Percentiles rank a stretch among this genome's conserved stretches.
Conservation (phyloP, 192 early-diverging fungal species). For the Oehlia diaphana region DNA sequence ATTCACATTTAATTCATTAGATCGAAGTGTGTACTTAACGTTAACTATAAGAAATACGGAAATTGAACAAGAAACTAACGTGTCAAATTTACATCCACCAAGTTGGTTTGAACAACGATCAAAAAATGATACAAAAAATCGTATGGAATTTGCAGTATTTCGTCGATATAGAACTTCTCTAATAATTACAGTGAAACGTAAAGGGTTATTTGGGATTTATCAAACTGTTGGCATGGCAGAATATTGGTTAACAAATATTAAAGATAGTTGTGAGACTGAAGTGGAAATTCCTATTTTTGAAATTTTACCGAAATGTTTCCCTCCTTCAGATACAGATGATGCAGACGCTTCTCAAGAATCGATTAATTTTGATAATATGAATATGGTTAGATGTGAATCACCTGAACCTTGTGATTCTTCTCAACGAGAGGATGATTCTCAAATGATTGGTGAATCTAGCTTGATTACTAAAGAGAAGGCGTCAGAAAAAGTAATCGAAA, state of each 20-base stretch:
- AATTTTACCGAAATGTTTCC: not conserved
- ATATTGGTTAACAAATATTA: not conserved
- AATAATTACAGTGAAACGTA: not conserved
- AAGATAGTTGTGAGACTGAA: not conserved
- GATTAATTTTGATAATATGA: not conserved
- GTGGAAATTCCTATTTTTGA: not conserved
- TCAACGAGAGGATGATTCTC: too few species aligned
- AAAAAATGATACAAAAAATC: not conserved
- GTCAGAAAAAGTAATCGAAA: not conserved
- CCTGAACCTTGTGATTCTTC: not conserved
- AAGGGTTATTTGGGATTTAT: not conserved
- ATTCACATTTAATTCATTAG: not conserved
- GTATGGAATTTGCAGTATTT: constrained; percentile 11
- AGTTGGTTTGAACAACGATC: not conserved
- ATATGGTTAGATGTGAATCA: not conserved
- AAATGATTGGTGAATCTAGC: too few species aligned
- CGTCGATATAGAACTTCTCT: constrained; percentile 8
- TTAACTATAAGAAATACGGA: not conserved
- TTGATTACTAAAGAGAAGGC: not conserved
- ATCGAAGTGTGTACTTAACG: not conserved
- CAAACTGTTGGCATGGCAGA: not conserved
- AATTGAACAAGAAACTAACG: not conserved
- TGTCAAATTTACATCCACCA: not conserved
- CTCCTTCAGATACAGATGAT: not conserved
- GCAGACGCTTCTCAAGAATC: not conserved